Evolutionary conservation across 2,329 filamentous ascomycete species (phyloP), one percentile per base, ranked within the genome.

Genomic region (Colletotrichum falcatum): DNA sequence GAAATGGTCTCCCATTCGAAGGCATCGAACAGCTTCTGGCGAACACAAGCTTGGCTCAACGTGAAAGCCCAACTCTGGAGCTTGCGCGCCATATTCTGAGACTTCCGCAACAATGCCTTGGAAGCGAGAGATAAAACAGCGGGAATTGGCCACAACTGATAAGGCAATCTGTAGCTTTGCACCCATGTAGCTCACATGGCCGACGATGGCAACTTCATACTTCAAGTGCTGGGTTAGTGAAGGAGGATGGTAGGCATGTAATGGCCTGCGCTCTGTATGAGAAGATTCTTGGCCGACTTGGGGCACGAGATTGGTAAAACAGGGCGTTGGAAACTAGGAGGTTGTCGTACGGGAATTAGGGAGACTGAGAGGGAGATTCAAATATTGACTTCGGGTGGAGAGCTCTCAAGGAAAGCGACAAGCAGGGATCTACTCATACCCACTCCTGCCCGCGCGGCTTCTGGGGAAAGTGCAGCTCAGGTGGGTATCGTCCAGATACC

Each of bases 391-490:
- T 39, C 35, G 12, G 30, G 30, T 60, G 7, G 56, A 48, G 28
- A 28, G 30, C n/a, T 48, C 26, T n/a, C 58, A 20, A 23, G 30
- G 44, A 37, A 61, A 48, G 46, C 26, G 44, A 16, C 14, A 39
- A 28, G 63, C 56, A 66, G 42, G 63, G 61, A 49, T 56, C 53
- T 16, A 37, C 53, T 23, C 28, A 20, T 53, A 20, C 39, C 20
- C 11, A 26, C 18, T 48, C 46, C 30, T 48, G 58, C n/a, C 44
- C n/a, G 5, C 20, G 39, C 46, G 46, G 37, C 18, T 55, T 28
- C 33, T 39, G 51, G 44, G 63, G 33, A 55, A 61, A n/a, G 42
- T 61, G 35, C 56, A 70, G 63, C 66, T 56, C 33, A 56, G 18
- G 51, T 70, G 56, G 26, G n/a, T 18, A 49, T 44, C 33, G 12